Conservation (phyloP, 2,329 filamentous ascomycete species). For the Alternaria burnsii region DNA sequence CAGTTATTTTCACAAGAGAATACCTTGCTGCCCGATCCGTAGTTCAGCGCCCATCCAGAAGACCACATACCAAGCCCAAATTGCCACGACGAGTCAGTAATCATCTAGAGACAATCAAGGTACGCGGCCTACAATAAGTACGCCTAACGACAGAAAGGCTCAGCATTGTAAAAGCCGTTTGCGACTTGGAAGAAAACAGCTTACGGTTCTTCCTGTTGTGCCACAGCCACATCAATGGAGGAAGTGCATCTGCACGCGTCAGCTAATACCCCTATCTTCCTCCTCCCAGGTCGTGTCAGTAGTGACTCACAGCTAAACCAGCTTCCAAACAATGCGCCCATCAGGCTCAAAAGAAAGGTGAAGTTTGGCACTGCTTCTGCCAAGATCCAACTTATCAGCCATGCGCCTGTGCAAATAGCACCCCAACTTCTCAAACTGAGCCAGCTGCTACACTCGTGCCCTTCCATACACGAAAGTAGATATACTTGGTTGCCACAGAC, state of each 20-base stretch:
- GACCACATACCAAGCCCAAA: constrained; percentile 43
- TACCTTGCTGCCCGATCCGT: constrained; percentile 34
- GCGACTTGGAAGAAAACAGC: constrained; percentile 51
- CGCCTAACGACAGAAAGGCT: constrained; percentile 57
- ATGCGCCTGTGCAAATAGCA: constrained; percentile 63
- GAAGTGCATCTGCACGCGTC: constrained; percentile 48
- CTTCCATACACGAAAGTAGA: constrained; percentile 70
- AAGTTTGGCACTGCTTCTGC: constrained; percentile 76
- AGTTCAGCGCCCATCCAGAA: constrained; percentile 33
- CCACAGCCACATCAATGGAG: constrained; percentile 58
- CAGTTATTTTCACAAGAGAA: constrained; percentile 46
- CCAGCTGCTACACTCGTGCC: constrained; percentile 57
- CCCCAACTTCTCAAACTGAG: constrained; percentile 62
- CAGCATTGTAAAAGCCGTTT: constrained; percentile 55
- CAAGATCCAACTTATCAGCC: constrained; percentile 72
- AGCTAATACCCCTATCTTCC: neutral
- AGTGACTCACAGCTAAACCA: constrained; percentile 68
- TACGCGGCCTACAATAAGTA: constrained; percentile 35
- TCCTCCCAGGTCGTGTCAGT: neutral
- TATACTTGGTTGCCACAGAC: constrained; percentile 71
- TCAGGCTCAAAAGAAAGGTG: constrained; percentile 70
- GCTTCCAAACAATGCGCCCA: constrained; percentile 67
- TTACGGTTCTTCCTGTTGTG: constrained; percentile 53
- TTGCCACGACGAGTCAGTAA: constrained; percentile 18
- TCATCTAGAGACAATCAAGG: neutral